phyloP scores from a whole-genome alignment of 768 basidiomycete genomes.

The Collybia nuda region DNA sequence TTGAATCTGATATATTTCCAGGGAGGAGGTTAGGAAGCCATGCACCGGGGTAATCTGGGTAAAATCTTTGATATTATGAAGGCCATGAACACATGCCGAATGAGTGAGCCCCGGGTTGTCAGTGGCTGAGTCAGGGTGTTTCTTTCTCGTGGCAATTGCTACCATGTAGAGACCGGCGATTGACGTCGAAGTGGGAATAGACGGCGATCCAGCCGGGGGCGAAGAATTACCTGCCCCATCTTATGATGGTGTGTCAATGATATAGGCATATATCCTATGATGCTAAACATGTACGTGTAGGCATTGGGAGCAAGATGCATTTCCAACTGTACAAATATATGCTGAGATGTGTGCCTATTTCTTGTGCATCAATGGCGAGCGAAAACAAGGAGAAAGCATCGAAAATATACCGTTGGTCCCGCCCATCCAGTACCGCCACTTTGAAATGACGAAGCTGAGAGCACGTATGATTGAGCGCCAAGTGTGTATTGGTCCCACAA shows the following conservation, averaged over 20 bases:
- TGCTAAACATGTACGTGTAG: constrained; percentile 23
- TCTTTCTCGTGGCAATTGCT: constrained; percentile 46
- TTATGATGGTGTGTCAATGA: not conserved
- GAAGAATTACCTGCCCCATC: not conserved
- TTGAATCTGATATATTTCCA: not conserved
- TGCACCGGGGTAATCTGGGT: constrained; percentile 47
- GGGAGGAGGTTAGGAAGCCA: not conserved
- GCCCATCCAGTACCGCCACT: constrained; percentile 25
- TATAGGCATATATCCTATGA: not conserved
- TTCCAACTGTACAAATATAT: constrained; percentile 33
- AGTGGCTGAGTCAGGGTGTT: constrained; percentile 51
- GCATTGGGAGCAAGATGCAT: constrained; percentile 46
- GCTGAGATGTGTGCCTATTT: constrained; percentile 39
- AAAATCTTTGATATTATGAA: constrained; percentile 40
- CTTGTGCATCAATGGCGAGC: not conserved
- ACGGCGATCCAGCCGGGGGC: constrained; percentile 7
- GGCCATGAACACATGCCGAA: constrained; percentile 35
- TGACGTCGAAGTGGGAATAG: constrained; percentile 18
- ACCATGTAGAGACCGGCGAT: constrained; percentile 41
- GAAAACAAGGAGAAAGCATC: not conserved
- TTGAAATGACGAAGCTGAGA: constrained; percentile 1
- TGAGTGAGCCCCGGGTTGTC: constrained; percentile 49
- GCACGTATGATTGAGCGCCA: not conserved
- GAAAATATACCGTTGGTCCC: constrained; percentile 27
- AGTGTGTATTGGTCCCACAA: constrained; percentile 37